Evolutionary conservation across 1,284 basidiomycete genomes (phyloP).

Genomic region (Anthracocystis walkeri): DNA sequence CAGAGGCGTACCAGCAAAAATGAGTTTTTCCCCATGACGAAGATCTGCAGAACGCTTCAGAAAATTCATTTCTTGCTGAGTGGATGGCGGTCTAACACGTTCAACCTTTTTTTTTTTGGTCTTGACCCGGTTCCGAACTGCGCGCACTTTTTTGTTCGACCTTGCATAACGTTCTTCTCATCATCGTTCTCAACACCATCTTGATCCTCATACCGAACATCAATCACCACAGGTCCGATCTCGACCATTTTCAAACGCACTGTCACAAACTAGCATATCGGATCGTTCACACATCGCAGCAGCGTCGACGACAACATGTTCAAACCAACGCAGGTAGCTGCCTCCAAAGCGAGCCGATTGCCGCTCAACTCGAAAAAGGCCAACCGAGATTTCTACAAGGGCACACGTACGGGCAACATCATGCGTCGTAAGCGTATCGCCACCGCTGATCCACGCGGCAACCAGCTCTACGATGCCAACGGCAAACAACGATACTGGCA

Average conservation of each 20-base stretch:
- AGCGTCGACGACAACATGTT: conserved; percentile 40
- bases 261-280: too few species aligned
- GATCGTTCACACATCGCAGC: too few species aligned
- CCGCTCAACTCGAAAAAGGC: conserved; percentile 67
- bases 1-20: neutral
- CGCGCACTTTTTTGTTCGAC: conserved; percentile 16
- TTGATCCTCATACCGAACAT: neutral
- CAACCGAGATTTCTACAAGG: conserved; percentile 69
- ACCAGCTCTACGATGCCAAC: conserved; percentile 55
- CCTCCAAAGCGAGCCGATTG: conserved; percentile 65
- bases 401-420: conserved; percentile 67
- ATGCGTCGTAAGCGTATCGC: conserved; percentile 66
- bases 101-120: too few species aligned
- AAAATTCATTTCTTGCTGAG: neutral
- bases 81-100: conserved; percentile 12
- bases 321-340: conserved; percentile 54
- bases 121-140: conserved; percentile 32
- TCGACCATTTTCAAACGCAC: neutral
- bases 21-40: neutral
- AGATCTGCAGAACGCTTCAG: neutral
- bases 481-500: conserved; percentile 62
- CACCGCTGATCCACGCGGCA: conserved; percentile 56
- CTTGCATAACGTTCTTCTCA: conserved; percentile 23
- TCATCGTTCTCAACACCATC: conserved; percentile 7
- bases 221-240: neutral